A percentile compares a stretch with the other conserved stretches of the same genome.
These are phyloP conservation scores for Diospyros kaki DNA, from an alignment of 148 eudicot genomes.

Conservation along the genomic window DNA sequence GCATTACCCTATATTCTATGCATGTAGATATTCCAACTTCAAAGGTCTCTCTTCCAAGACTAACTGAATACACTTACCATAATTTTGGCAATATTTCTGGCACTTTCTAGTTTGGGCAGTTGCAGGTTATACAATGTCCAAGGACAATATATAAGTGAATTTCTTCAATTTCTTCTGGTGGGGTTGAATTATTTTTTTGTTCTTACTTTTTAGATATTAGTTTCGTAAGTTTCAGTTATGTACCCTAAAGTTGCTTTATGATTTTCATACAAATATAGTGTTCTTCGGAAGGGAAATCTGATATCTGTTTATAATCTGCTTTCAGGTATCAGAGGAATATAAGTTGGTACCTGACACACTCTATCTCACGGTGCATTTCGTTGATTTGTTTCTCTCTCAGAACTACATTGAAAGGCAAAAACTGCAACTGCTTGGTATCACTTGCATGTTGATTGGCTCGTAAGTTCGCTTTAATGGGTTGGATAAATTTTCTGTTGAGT, in stretches of 20 bases:
- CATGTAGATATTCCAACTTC: not conserved
- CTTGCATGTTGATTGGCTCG: slow-evolving; percentile 93
- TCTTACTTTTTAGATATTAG: not conserved
- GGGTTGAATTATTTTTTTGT: not conserved
- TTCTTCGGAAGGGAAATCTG: not conserved
- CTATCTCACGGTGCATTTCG: slow-evolving; percentile 66
- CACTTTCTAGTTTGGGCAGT: not conserved
- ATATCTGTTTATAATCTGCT: slow-evolving; percentile 2
- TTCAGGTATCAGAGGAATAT: slow-evolving; percentile 83
- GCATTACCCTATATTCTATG: too few species aligned
- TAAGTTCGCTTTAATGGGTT: slow-evolving; percentile 34
- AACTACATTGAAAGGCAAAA: slow-evolving; percentile 69
- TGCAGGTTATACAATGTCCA: not conserved
- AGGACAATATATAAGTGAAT: not conserved
- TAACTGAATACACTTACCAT: not conserved
- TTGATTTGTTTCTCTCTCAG: slow-evolving; percentile 74
- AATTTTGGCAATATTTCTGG: not conserved
- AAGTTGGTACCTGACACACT: slow-evolving; percentile 79
- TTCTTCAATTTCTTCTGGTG: not conserved
- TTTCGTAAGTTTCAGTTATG: not conserved
- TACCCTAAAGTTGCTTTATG: not conserved
- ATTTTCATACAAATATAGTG: not conserved
- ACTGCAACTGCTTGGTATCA: slow-evolving; percentile 80
- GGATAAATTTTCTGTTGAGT: not conserved
- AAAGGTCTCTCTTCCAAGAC: not conserved